These are phyloP conservation scores for Allium cepa DNA, from an alignment of 106 monocot species.

Conservation along the genomic window DNA sequence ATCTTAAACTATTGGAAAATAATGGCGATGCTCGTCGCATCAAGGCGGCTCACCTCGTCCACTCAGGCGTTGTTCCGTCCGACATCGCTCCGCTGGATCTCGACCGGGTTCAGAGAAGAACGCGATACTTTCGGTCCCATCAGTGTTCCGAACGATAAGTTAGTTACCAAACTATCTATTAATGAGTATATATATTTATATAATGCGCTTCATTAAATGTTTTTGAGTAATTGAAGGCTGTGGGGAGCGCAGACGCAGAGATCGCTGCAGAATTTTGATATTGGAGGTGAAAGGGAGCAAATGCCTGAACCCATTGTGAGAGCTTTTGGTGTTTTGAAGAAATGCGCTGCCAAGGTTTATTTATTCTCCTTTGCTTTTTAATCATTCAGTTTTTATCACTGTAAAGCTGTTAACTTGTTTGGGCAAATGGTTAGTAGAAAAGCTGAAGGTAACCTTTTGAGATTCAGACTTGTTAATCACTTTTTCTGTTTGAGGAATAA, in stretches of 20 bases:
- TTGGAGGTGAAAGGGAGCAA: constrained; percentile 71
- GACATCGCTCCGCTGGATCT: constrained; percentile 26
- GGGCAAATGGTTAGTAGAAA: constrained; percentile 1
- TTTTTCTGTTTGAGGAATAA: too few species aligned
- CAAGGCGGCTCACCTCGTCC: constrained; percentile 21
- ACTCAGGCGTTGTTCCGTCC: constrained; percentile 21
- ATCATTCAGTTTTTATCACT: too few species aligned
- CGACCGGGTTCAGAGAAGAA: constrained; percentile 76
- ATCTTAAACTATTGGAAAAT: neutral
- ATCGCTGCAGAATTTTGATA: constrained; percentile 93
- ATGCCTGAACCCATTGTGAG: constrained; percentile 91
- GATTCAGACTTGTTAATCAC: too few species aligned
- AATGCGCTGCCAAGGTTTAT: constrained; percentile 84
- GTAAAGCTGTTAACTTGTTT: neutral
- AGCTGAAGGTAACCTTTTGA: neutral
- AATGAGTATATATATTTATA: too few species aligned
- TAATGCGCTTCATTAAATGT: neutral
- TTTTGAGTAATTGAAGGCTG: constrained; percentile 27
- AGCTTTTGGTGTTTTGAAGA: constrained; percentile 87
- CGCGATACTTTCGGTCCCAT: constrained; percentile 81
- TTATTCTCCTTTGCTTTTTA: neutral
- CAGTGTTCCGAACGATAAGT: constrained; percentile 73
- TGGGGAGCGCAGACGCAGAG: constrained; percentile 99
- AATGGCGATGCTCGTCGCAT: constrained; percentile 35
- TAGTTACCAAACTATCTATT: neutral